A percentile compares a stretch with the other conserved stretches of the same genome.
These are phyloP conservation scores for Neurospora africana DNA, from an alignment of 495 filamentous ascomycete genomes.

Conservation along the genomic window DNA sequence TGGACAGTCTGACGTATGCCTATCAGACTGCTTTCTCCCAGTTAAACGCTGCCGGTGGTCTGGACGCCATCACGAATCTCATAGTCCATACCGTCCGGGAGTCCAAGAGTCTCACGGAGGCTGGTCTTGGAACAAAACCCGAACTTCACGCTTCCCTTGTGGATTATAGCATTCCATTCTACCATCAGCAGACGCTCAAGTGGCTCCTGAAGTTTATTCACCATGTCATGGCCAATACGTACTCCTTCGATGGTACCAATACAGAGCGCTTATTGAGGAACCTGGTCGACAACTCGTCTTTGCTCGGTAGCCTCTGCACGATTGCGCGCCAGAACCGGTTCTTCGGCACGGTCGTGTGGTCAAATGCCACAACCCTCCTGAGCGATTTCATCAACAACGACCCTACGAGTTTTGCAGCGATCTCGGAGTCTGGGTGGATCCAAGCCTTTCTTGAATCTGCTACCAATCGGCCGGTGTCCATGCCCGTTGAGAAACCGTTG, in stretches of 20 bases:
- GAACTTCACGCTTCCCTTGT: constrained; percentile 69
- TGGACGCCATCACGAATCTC: constrained; percentile 78
- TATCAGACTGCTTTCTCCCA: constrained; percentile 70
- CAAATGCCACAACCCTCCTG: constrained; percentile 76
- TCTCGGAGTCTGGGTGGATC: constrained; percentile 86
- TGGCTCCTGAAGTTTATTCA: constrained; percentile 94
- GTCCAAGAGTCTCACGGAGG: constrained; percentile 50
- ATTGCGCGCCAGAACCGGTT: constrained; percentile 69
- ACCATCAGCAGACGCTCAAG: constrained; percentile 83
- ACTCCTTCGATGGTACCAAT: constrained; percentile 50
- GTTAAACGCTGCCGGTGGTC: constrained; percentile 65
- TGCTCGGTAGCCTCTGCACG: constrained; percentile 64
- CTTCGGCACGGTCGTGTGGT: constrained; percentile 91
- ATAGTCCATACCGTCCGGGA: constrained; percentile 68
- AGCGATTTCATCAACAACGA: constrained; percentile 98
- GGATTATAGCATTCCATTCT: constrained; percentile 87
- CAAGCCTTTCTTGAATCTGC: constrained; percentile 72
- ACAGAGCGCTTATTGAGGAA: constrained; percentile 85
- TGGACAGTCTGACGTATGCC: constrained; percentile 76
- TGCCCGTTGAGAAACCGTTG: constrained; percentile 17
- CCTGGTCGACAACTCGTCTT: constrained; percentile 80
- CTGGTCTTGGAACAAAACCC: constrained; percentile 63
- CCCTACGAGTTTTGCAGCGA: constrained; percentile 90
- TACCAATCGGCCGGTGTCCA: constrained; percentile 44
- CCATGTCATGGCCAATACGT: constrained; percentile 79